A percentile compares a stretch with the other conserved stretches of the same genome.
Conservation (phyloP, 306 rosid genomes). For the Benincasa hispida region DNA sequence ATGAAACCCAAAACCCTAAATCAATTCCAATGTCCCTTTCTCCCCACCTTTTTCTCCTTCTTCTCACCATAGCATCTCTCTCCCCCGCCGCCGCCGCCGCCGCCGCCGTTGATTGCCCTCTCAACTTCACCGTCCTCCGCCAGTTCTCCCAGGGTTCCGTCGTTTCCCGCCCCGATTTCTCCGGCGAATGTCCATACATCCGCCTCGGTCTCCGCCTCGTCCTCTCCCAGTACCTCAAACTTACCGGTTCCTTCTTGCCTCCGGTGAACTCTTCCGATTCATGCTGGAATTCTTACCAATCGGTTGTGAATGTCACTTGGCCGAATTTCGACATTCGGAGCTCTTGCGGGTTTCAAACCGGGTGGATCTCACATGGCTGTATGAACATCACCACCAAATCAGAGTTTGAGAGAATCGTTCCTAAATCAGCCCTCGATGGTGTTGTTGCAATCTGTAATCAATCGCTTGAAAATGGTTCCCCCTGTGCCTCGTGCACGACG, state of each 20-base stretch:
- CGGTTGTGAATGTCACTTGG: neutral
- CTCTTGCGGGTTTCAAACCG: conserved; percentile 35
- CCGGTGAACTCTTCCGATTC: conserved; percentile 31
- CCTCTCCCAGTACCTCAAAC: conserved; percentile 45
- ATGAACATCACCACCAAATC: conserved; percentile 47
- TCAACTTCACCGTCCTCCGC: conserved; percentile 52
- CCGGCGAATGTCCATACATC: conserved; percentile 35
- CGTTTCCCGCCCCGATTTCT: conserved; percentile 6
- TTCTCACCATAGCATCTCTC: neutral
- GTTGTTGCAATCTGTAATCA: conserved; percentile 19
- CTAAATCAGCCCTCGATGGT: neutral
- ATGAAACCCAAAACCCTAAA: conserved; percentile 10
- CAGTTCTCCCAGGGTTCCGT: conserved; percentile 5
- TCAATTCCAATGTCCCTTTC: neutral
- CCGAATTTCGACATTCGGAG: conserved; percentile 24
- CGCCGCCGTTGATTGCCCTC: conserved; percentile 39
- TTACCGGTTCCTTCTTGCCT: conserved; percentile 33
- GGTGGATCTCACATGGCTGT: conserved; percentile 59
- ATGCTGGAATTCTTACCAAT: conserved; percentile 34
- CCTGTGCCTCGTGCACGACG: conserved; percentile 58
- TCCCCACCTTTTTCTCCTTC: conserved; percentile 1
- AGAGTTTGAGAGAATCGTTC: conserved; percentile 20
- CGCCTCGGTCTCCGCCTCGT: conserved; percentile 56
- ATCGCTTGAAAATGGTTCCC: conserved; percentile 36
- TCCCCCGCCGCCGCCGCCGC: conserved; percentile 6